These are phyloP conservation scores for Kodamaea arcana DNA, from an alignment of 1,139 yeast genomes.

Conservation along the genomic window DNA sequence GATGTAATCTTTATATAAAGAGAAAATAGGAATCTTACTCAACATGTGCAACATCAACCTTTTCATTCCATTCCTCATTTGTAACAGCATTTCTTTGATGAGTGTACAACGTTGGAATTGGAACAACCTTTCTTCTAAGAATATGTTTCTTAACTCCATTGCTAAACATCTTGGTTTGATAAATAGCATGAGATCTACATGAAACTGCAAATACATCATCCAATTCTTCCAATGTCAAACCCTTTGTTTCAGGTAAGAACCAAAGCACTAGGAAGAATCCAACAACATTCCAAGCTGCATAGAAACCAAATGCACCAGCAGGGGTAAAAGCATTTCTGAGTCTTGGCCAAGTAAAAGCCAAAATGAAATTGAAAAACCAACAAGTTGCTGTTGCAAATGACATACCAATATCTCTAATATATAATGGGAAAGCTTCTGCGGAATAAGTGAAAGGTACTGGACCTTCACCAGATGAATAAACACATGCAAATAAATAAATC, in stretches of 20 bases:
- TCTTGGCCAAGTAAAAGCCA: conserved; percentile 83
- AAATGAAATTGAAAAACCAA: conserved; percentile 80
- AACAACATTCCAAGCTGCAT: conserved; percentile 81
- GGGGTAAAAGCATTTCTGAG: conserved; percentile 60
- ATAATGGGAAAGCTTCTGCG: conserved; percentile 83
- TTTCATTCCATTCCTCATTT: conserved; percentile 57
- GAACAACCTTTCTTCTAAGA: conserved; percentile 40
- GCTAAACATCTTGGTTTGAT: conserved; percentile 45
- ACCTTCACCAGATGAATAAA: conserved; percentile 84
- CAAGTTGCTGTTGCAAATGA: conserved; percentile 79
- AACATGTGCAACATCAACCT: conserved; percentile 48
- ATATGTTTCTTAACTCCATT: conserved; percentile 42
- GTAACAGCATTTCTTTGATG: conserved; percentile 59
- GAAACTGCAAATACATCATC: conserved; percentile 68
- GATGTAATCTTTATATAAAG: too few species aligned
- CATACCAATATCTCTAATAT: conserved; percentile 83
- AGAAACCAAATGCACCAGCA: conserved; percentile 89
- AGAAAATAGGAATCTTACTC: too few species aligned
- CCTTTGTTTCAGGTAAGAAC: conserved; percentile 68
- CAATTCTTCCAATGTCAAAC: conserved; percentile 65
- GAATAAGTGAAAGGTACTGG: conserved; percentile 89
- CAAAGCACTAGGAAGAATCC: conserved; percentile 68
- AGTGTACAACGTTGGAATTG: conserved; percentile 52
- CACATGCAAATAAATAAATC: conserved; percentile 66
- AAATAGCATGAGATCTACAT: conserved; percentile 48